Evolutionary conservation across 2,329 filamentous ascomycete species (phyloP).

Genomic region (Cercospora berteroae): DNA sequence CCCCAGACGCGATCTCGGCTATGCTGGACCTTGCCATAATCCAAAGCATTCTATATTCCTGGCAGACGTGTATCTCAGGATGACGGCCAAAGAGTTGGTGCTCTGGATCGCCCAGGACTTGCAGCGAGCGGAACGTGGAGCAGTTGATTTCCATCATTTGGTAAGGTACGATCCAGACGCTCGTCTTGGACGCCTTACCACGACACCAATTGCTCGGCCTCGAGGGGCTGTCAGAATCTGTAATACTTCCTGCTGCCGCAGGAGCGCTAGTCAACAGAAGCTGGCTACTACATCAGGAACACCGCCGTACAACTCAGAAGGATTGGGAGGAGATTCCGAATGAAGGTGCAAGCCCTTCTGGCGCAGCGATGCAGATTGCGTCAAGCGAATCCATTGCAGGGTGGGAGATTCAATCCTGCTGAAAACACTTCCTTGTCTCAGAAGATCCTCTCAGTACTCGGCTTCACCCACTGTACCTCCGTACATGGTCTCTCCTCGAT

Average conservation of each 20-base stretch:
- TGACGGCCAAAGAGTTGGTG: not conserved
- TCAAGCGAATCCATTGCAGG: too few relatives aligned
- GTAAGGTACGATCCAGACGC: not conserved
- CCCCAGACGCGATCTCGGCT: fast-evolving
- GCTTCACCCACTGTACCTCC: slow-evolving; percentile 42
- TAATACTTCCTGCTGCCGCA: not conserved
- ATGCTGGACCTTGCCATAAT: not conserved
- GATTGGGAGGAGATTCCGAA: too few relatives aligned
- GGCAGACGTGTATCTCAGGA: not conserved
- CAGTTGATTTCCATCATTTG: too few relatives aligned
- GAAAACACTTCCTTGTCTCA: slow-evolving; percentile 7
- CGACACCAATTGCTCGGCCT: not conserved
- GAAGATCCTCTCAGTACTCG: slow-evolving; percentile 31
- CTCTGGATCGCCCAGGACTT: not conserved
- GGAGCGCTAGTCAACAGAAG: not conserved
- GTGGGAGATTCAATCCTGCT: too few relatives aligned
- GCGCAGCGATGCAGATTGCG: too few relatives aligned
- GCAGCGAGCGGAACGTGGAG: not conserved
- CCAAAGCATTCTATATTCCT: not conserved
- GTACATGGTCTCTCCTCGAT: slow-evolving; percentile 39
- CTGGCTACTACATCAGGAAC: fast-evolving
- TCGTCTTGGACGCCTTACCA: not conserved
- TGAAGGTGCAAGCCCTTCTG: too few relatives aligned
- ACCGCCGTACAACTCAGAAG: not conserved
- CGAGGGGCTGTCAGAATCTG: not conserved